Percentiles rank a stretch among this genome's conserved stretches.
Evolutionary conservation across 2,329 filamentous ascomycete species (phyloP).

Genomic region (Pyrenophora seminiperda): DNA sequence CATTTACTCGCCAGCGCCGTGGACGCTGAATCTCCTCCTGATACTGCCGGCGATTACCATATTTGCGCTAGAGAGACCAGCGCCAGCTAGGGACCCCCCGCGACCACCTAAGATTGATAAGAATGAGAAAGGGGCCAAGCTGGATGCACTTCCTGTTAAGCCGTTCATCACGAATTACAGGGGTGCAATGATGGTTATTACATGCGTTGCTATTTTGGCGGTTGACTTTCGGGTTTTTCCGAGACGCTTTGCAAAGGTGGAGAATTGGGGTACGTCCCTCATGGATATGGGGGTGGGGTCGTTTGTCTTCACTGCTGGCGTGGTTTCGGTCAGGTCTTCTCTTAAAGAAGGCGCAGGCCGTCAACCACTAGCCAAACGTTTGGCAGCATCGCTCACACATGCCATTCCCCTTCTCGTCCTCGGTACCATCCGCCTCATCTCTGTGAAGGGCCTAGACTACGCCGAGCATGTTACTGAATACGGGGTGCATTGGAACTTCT

Average conservation of each 20-base stretch:
- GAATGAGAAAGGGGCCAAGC: constrained; percentile 22
- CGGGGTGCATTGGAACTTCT: constrained; percentile 99
- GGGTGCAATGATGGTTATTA: constrained; percentile 87
- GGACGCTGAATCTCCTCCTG: constrained; percentile 76
- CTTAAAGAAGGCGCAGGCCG: constrained; percentile 68
- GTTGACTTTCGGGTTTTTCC: constrained; percentile 96
- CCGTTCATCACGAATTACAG: constrained; percentile 93
- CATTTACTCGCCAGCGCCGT: constrained; percentile 75
- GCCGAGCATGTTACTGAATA: constrained; percentile 98
- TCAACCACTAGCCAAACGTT: constrained; percentile 59
- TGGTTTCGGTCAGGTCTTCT: constrained; percentile 84
- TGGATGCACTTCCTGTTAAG: constrained; percentile 73
- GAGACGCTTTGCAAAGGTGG: constrained; percentile 92
- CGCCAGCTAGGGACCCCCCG: constrained; percentile 17
- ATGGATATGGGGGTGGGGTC: constrained; percentile 98
- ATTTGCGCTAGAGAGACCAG: constrained; percentile 51
- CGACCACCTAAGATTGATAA: constrained; percentile 31
- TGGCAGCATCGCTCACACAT: constrained; percentile 73
- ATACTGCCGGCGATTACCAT: constrained; percentile 71
- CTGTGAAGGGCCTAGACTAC: constrained; percentile 93
- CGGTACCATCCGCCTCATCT: constrained; percentile 79
- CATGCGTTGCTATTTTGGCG: constrained; percentile 89
- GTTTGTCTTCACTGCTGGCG: constrained; percentile 91
- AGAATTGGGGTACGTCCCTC: constrained; percentile 98
- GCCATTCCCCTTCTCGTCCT: constrained; percentile 81